Base-by-base conservation (phyloP, 306 rosid species). In the Prinsepia uniflora region DNA sequence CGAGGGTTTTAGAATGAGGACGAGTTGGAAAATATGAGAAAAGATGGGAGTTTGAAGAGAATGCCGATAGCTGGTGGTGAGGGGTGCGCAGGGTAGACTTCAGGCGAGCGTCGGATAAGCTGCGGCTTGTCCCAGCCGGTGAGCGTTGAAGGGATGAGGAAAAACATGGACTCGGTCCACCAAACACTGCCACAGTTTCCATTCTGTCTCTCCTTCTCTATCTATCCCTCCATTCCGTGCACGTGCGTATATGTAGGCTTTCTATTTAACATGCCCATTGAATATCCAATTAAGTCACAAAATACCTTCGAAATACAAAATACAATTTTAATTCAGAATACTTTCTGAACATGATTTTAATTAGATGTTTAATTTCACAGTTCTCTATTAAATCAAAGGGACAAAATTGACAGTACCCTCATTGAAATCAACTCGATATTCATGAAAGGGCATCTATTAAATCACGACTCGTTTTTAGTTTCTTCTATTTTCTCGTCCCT, bases 21-120 rank as follows among this genome's bases (percentile, higher is more conserved):
- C 72, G 67, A 61, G 80, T 50, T 20, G 77, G 72, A 47, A 24
- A 47, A 65, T 64, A 52, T 1, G 83, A 84, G 79, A 91, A 91
- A 41, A 87, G 91, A 81, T 84, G 84, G 22, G 84, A 85, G 8
- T 82, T 81, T 17, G 96, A 81, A 70, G 90, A 84, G 62, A 94
- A 91, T 77, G 99, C 89, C 0, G 96, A 66, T 17, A 91, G 81
- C 62, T 76, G 76, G 44, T 70, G 86, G 71, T 68, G 72, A 50
- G 18, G 60, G 76, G 81, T n/a, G n/a, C 81, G 70, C 41, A 50
- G 58, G 77, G 65, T 43, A 47, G 75, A 15, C 10, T 43, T 72
- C 13, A 18, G 76, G 18, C 40, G 72, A n/a, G 83, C 15, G 72
- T n/a, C 72, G 70, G 80, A 40, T 56, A 82, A 80, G 77, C 72